These are phyloP conservation scores for Penicillium sp. DNA, from an alignment of 2,329 filamentous ascomycete genomes.

Conservation along the genomic window DNA sequence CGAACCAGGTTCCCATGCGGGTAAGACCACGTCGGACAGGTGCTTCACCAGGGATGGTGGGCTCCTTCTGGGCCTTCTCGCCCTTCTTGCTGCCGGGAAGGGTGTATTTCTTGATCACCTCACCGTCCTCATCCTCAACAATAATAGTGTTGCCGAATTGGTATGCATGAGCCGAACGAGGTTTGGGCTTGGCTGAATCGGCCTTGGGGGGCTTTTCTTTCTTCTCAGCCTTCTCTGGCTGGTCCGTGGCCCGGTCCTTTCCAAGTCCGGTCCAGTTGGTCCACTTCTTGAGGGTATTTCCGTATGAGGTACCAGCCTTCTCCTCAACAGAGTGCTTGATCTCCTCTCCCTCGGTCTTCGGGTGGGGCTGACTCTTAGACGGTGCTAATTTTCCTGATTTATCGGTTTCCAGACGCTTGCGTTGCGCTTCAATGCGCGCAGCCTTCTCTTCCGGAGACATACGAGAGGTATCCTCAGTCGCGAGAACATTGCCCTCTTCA, in stretches of 20 bases:
- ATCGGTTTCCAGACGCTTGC: slow-evolving; percentile 54
- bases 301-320: slow-evolving; percentile 31
- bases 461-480: slow-evolving; percentile 53
- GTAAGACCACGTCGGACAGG: slow-evolving; percentile 51
- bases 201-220: slow-evolving; percentile 15
- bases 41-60: slow-evolving; percentile 27
- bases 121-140: slow-evolving; percentile 65
- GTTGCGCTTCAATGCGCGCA: slow-evolving; percentile 54
- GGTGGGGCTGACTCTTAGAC: slow-evolving; percentile 43
- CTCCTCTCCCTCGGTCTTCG: slow-evolving; percentile 45
- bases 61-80: slow-evolving; percentile 20
- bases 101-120: slow-evolving; percentile 67
- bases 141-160: slow-evolving; percentile 70
- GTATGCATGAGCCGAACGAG: slow-evolving; percentile 61
- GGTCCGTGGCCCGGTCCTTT: slow-evolving; percentile 28
- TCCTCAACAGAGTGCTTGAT: slow-evolving; percentile 37
- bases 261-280: slow-evolving; percentile 44
- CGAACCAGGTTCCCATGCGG: slow-evolving; percentile 61
- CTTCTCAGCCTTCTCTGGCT: slow-evolving; percentile 22
- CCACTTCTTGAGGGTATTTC: slow-evolving; percentile 47
- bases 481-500: slow-evolving; percentile 79
- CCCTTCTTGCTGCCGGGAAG: slow-evolving; percentile 49
- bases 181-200: slow-evolving; percentile 21
- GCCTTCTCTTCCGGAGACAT: slow-evolving; percentile 57
- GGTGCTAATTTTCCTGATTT: slow-evolving; percentile 44